Conservation (phyloP, 2,329 filamentous ascomycete genomes). For the Mycosphaerelloides madeirae region DNA sequence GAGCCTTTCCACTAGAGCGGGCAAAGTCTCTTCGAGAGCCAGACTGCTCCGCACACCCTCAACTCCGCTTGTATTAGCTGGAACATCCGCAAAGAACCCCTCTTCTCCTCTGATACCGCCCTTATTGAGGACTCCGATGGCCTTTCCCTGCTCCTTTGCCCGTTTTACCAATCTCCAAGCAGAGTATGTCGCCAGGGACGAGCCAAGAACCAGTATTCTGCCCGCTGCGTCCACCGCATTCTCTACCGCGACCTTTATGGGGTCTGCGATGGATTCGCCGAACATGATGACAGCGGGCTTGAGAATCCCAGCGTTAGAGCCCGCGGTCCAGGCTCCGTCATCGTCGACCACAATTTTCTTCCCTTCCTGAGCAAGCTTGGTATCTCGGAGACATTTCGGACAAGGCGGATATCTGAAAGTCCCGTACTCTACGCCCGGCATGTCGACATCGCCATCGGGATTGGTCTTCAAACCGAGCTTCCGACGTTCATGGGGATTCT, state of each 20-base stretch:
- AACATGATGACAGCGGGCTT: constrained; percentile 97
- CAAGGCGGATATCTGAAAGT: constrained; percentile 91
- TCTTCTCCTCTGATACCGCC: constrained; percentile 76
- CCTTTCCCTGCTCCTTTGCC: constrained; percentile 76
- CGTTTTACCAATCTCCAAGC: constrained; percentile 85
- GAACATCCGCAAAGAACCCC: constrained; percentile 58
- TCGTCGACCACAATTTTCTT: constrained; percentile 65
- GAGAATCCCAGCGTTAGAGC: constrained; percentile 63
- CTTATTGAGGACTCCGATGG: constrained; percentile 82
- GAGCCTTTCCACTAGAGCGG: constrained; percentile 30
- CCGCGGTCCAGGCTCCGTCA: constrained; percentile 71
- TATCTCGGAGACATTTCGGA: constrained; percentile 65
- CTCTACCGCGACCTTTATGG: constrained; percentile 72
- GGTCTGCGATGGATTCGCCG: constrained; percentile 72
- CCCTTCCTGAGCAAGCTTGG: constrained; percentile 44
- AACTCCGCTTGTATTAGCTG: constrained; percentile 38
- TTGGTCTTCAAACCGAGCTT: constrained; percentile 74
- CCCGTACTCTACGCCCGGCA: constrained; percentile 80
- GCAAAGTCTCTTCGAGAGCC: constrained; percentile 38
- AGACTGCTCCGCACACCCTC: constrained; percentile 39
- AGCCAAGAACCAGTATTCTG: constrained; percentile 74
- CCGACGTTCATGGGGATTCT: constrained; percentile 66
- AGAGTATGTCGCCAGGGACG: constrained; percentile 88
- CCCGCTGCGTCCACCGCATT: constrained; percentile 71
- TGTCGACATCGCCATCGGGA: constrained; percentile 89